Percentiles rank a stretch among this genome's conserved stretches.
phyloP scores from a whole-genome alignment of 108 stramenopile species.

The Cylindrotheca fusiformis region DNA sequence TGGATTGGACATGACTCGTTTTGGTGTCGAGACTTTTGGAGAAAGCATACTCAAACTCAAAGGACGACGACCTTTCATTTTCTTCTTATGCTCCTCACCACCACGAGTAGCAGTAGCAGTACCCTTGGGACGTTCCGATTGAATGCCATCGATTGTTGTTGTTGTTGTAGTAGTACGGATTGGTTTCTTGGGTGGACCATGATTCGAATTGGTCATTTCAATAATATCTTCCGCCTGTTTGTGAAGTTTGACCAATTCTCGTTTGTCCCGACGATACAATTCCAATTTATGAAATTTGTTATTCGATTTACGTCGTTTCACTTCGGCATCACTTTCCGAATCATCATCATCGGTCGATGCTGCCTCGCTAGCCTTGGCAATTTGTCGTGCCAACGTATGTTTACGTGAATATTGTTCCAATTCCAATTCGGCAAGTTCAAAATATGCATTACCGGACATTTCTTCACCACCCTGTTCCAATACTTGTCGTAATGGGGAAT shows the following conservation, averaged over 20 bases:
- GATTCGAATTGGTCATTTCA: not conserved
- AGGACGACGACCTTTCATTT: not conserved
- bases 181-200: not conserved
- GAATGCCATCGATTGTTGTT: not conserved
- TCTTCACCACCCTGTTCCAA: conserved; percentile 16
- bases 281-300: not conserved
- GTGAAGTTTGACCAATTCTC: not conserved
- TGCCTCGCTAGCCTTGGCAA: conserved; percentile 6
- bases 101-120: too few relatives aligned
- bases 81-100: not conserved
- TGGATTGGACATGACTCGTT: too few relatives aligned
- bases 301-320: not conserved
- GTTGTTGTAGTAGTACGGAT: not conserved
- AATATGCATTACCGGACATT: conserved; percentile 31
- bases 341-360: conserved; percentile 9
- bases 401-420: conserved; percentile 29
- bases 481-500: conserved; percentile 21
- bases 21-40: too few relatives aligned
- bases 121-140: not conserved
- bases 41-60: not conserved
- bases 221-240: not conserved
- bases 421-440: conserved; percentile 34
- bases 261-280: not conserved
- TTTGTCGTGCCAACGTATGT: conserved; percentile 19
- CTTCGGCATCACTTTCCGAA: not conserved